Evolutionary conservation across 129 eudicot species (phyloP), one percentile per base, ranked within the genome.

Genomic region (Heracleum sosnowskyi): DNA sequence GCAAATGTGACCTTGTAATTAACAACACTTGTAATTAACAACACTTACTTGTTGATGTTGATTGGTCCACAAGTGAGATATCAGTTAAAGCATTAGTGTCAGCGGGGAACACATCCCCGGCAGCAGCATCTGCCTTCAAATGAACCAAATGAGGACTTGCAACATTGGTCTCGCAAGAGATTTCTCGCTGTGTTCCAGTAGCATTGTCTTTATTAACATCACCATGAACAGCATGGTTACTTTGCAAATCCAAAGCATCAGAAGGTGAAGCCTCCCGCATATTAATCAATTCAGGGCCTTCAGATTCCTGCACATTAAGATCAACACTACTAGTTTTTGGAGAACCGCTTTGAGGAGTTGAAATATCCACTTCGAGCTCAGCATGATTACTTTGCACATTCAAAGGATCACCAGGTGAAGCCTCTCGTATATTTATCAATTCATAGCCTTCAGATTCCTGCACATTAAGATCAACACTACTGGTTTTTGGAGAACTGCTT

Each of bases 41-140:
- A 73, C n/a, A 26, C 82, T 40, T 83, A 86, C 92, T 11, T 62
- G 5, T 79, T n/a, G 41, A 20, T 26, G 79, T 75, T 37, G 78
- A 12, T 76, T 70, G 83, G 73, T 75, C 69, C 45, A 60, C 39
- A 20, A 45, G 31, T 17, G 20, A 75, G 24, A 33, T 39, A 79
- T 49, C 76, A 57, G 70, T 69, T 63, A 83, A 37, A 17, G 84
- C 28, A 46, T 57, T n/a, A 15, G 63, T 46, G 68, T 68, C 35
- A 24, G 22, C 35, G 77, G 62, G 75, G 36, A 42, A 18, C 34
- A 47, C 72, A 33, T 66, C 72, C 72, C 22, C 24, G 31, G 39
- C 10, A 64, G 71, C 71, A 66, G 8, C 37, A 66, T 31, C 39
- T 1, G 11, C 8, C 72, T 66, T 16, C 24, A 66, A 12, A 31